These are phyloP conservation scores for Trametes coccinea DNA, from an alignment of 768 basidiomycete species.

Conservation along the genomic window DNA sequence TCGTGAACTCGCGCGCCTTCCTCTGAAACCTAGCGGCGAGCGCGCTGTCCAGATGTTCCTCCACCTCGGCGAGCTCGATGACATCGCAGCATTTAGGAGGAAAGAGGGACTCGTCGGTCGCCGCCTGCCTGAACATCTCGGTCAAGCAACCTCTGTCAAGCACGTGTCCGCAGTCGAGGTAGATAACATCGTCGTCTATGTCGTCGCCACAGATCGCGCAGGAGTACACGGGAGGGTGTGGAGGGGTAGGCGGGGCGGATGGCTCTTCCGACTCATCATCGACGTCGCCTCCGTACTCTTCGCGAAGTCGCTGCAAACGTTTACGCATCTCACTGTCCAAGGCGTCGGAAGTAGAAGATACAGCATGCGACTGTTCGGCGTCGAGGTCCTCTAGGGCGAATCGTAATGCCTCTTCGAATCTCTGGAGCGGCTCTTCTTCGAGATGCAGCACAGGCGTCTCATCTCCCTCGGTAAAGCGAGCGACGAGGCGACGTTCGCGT, in stretches of 20 bases:
- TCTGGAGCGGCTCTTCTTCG: background rate
- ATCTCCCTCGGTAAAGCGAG: background rate
- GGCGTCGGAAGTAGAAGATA: background rate
- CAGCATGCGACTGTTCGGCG: background rate
- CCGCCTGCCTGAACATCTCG: slow-evolving; percentile 37
- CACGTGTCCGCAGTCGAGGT: slow-evolving; percentile 36
- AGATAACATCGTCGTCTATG: slow-evolving; percentile 5
- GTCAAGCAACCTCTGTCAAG: slow-evolving; percentile 38
- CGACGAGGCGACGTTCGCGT: background rate
- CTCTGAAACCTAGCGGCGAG: slow-evolving; percentile 12
- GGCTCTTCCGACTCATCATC: background rate
- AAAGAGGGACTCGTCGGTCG: slow-evolving; percentile 39
- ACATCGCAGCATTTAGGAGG: slow-evolving; percentile 28
- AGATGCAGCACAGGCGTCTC: background rate
- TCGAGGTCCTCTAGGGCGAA: background rate
- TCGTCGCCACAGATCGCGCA: slow-evolving; percentile 27
- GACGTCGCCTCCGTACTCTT: background rate
- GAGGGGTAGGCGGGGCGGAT: background rate
- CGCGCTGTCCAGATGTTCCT: slow-evolving; percentile 11
- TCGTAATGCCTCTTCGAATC: background rate
- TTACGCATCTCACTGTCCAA: background rate
- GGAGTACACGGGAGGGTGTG: background rate
- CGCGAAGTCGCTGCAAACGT: background rate
- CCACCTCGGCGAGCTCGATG: slow-evolving; percentile 20
- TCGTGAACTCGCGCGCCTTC: slow-evolving; percentile 26